phyloP scores from a whole-genome alignment of 1,139 yeast species.

The Scheffersomyces illinoinensis region DNA sequence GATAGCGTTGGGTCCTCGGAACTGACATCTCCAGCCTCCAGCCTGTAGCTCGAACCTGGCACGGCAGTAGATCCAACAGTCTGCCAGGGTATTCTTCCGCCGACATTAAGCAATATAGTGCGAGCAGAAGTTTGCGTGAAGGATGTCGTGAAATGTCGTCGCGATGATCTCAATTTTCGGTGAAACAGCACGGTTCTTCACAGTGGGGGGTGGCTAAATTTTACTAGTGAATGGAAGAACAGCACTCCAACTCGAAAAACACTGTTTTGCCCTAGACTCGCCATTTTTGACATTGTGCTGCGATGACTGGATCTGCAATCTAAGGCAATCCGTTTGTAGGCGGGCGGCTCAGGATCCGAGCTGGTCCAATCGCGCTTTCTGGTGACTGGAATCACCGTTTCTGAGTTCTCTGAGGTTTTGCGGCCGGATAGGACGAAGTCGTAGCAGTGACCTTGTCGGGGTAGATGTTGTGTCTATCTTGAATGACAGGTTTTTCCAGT shows the following conservation, averaged over 20 bases:
- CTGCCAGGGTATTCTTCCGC: not conserved
- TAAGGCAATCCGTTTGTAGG: not conserved
- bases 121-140: not conserved
- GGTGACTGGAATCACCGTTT: not conserved
- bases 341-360: not conserved
- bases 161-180: not conserved
- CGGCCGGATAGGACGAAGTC: not conserved
- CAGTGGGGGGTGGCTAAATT: not conserved
- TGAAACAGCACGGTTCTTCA: not conserved
- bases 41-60: not conserved
- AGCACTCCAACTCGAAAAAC: not conserved
- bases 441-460: not conserved
- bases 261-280: not conserved
- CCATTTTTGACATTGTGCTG: not conserved
- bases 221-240: not conserved
- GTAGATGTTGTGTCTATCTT: not conserved
- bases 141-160: not conserved
- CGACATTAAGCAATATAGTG: not conserved
- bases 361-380: not conserved
- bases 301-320: not conserved
- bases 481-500: not conserved
- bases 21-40: not conserved
- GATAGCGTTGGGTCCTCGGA: not conserved
- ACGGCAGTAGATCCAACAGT: not conserved
- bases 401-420: not conserved